phyloP scores from a whole-genome alignment of 2,329 filamentous ascomycete species.

The Didymella pomorum region DNA sequence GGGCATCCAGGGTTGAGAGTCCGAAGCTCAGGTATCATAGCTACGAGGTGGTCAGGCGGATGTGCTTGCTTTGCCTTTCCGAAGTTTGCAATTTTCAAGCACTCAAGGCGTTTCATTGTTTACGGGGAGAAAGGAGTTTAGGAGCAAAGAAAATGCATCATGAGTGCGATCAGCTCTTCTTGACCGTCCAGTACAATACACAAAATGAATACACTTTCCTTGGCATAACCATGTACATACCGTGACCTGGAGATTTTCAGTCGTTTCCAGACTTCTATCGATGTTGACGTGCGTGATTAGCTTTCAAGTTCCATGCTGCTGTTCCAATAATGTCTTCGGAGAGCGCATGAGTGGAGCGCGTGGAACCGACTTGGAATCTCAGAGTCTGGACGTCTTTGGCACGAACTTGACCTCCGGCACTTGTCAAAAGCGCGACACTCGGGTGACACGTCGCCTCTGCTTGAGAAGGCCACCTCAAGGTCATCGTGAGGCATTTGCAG shows the following conservation, averaged over 20 bases:
- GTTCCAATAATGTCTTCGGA: too few relatives aligned
- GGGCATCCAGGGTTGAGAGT: not conserved
- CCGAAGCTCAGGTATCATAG: not conserved
- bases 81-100: not conserved
- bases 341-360: too few relatives aligned
- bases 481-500: not conserved
- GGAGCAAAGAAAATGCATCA: not conserved
- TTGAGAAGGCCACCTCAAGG: too few relatives aligned
- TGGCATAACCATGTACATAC: too few relatives aligned
- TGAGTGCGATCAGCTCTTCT: not conserved
- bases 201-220: not conserved
- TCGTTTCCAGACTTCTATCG: too few relatives aligned
- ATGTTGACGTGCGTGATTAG: too few relatives aligned
- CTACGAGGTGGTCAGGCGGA: not conserved
- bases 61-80: not conserved
- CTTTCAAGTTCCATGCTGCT: too few relatives aligned
- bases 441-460: too few relatives aligned
- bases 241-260: too few relatives aligned
- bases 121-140: not conserved
- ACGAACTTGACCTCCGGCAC: not conserved
- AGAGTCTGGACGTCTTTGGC: too few relatives aligned
- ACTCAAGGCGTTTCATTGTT: not conserved
- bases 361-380: too few relatives aligned
- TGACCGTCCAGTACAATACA: not conserved
- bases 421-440: not conserved